These are phyloP conservation scores for Coemansia sp. DNA, from an alignment of 192 early-diverging fungal species.

Conservation along the genomic window DNA sequence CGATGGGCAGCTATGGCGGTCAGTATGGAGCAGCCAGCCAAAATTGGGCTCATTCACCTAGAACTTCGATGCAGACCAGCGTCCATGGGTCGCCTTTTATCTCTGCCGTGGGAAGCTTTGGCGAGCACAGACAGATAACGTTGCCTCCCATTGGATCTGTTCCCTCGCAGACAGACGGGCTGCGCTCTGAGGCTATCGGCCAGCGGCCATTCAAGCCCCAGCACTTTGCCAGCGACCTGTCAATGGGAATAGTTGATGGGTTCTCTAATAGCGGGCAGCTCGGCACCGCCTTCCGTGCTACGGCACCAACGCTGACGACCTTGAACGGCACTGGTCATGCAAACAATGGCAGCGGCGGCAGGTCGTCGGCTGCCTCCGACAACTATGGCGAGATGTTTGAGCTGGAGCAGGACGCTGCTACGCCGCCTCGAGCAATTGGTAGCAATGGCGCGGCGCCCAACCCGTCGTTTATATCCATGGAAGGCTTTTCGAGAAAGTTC, in stretches of 20 bases:
- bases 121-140: slow-evolving; percentile 12
- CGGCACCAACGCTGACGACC: background rate
- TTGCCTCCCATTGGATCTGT: slow-evolving; percentile 6
- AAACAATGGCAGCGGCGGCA: slow-evolving; percentile 21
- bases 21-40: slow-evolving; percentile 10
- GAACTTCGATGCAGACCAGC: slow-evolving; percentile 9
- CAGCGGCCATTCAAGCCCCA: slow-evolving; percentile 15
- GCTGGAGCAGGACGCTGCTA: slow-evolving; percentile 37
- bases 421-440: background rate
- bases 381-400: slow-evolving; percentile 49
- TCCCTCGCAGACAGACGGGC: slow-evolving; percentile 10
- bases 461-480: slow-evolving; percentile 38
- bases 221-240: background rate
- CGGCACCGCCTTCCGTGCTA: slow-evolving; percentile 3
- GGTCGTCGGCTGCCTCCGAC: slow-evolving; percentile 43
- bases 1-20: slow-evolving; percentile 13
- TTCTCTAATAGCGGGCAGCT: slow-evolving; percentile 2
- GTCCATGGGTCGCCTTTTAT: slow-evolving; percentile 25
- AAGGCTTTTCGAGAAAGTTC: slow-evolving; percentile 39
- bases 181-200: slow-evolving; percentile 31
- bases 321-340: background rate
- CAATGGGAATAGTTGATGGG: background rate
- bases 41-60: slow-evolving; percentile 17
- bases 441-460: slow-evolving; percentile 25
- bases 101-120: slow-evolving; percentile 18